Evolutionary conservation across 306 rosid genomes (phyloP).

Genomic region (Cucumis sativus): Cucumber_9930_V3 NC_026655.2:6201501-6202000

Average conservation of each 20-base stretch:
- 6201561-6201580: neutral
- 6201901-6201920: neutral
- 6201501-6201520: too few species aligned
- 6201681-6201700: neutral
- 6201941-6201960: neutral
- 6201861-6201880: neutral
- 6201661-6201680: neutral
- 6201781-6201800: neutral
- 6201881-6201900: neutral
- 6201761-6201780: constrained; percentile 1
- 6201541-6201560: neutral
- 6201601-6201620: neutral
- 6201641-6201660: neutral
- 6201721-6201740: neutral
- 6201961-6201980: too few species aligned
- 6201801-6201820: neutral
- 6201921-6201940: neutral
- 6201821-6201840: neutral
- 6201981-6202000: too few species aligned
- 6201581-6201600: neutral
- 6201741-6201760: neutral
- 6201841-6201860: neutral
- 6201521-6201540: too few species aligned
- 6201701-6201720: neutral
- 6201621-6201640: constrained; percentile 3